Evolutionary conservation across 2,329 filamentous ascomycete species (phyloP), one percentile per base, ranked within the genome.

Genomic region (Phyllosticta paracitricarpa): DNA sequence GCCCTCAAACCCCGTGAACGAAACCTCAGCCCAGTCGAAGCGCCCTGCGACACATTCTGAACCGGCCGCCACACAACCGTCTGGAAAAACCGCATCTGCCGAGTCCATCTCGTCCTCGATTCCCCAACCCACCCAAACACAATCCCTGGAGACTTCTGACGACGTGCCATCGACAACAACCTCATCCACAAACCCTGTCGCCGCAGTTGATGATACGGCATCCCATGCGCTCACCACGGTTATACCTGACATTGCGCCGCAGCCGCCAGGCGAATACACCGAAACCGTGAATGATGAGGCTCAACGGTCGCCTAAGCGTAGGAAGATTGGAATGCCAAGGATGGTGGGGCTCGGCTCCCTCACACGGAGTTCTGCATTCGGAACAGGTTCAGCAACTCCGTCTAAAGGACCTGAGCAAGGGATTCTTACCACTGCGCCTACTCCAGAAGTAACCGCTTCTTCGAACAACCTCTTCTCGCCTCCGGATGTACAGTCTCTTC

Each of bases 221-320:
- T n/a, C 40, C 40, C 14, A 19, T 48, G 40, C 12, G 40, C 14
- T 48, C n/a, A 14, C 40, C n/a, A 5, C 52, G n/a, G 25, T 7
- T 24, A 19, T 19, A 14, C 10, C 26, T 10, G 52, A 26, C 9
- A 25, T 25, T 30, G n/a, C 52, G 6, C n/a, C 40, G 17, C 40
- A 48, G 24, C 52, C n/a, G 25, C n/a, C 52, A 7, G 19, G 14
- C 10, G 4, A 48, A 48, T 51, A 57, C 5, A 40, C 30, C 4
- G 59, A 54, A 24, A 30, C 52, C 9, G 12, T 54, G 4, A 48
- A 51, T 8, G n/a, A 19, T 58, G 51, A 19, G 19, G 12, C 14
- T 48, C 56, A 56, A 51, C 56, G 57, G 53, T 59, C 61, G 7
- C 61, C 57, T 1, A 62, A 62, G 53, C 56, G 61, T 8, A 56